Conservation (phyloP, 2,329 filamentous ascomycete species). For the Clonostachys rhizophaga region DNA sequence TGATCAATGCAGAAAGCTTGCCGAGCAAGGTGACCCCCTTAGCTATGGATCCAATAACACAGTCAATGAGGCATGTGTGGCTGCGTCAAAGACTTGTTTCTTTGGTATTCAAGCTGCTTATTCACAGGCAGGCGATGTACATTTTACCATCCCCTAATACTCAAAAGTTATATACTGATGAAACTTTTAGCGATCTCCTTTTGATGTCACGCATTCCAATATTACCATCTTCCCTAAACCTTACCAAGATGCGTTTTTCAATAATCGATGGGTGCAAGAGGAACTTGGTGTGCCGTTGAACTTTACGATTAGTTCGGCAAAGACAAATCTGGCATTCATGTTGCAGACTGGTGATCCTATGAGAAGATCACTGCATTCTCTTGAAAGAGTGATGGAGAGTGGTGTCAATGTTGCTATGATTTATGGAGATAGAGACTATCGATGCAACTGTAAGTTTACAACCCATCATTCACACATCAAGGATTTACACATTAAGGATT, state of each 20-base stretch:
- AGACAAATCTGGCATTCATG: slow-evolving; percentile 43
- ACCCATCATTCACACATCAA: too few species aligned
- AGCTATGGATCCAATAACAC: slow-evolving; percentile 28
- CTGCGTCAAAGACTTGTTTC: slow-evolving; percentile 30
- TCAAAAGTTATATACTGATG: too few species aligned
- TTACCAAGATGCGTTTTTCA: slow-evolving; percentile 43
- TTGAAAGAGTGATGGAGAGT: slow-evolving; percentile 52
- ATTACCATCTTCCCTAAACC: not conserved
- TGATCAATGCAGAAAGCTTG: slow-evolving; percentile 34
- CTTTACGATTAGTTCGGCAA: slow-evolving; percentile 33
- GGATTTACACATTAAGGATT: too few species aligned
- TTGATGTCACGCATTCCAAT: slow-evolving; percentile 49
- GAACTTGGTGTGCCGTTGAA: slow-evolving; percentile 59
- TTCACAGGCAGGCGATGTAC: not conserved
- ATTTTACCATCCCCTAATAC: too few species aligned
- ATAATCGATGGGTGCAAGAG: slow-evolving; percentile 47
- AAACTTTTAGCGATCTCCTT: slow-evolving; percentile 14
- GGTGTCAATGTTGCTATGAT: slow-evolving; percentile 67
- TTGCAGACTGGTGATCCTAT: slow-evolving; percentile 57
- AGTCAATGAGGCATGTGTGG: slow-evolving; percentile 40
- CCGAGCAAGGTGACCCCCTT: slow-evolving; percentile 23
- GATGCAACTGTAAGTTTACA: slow-evolving; percentile 49
- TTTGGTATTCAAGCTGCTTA: not conserved
- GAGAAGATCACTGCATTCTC: slow-evolving; percentile 21
- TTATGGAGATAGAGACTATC: slow-evolving; percentile 58